Base-by-base conservation (phyloP, 2,329 filamentous ascomycete genomes). In the Lecanosticta acicola region DNA sequence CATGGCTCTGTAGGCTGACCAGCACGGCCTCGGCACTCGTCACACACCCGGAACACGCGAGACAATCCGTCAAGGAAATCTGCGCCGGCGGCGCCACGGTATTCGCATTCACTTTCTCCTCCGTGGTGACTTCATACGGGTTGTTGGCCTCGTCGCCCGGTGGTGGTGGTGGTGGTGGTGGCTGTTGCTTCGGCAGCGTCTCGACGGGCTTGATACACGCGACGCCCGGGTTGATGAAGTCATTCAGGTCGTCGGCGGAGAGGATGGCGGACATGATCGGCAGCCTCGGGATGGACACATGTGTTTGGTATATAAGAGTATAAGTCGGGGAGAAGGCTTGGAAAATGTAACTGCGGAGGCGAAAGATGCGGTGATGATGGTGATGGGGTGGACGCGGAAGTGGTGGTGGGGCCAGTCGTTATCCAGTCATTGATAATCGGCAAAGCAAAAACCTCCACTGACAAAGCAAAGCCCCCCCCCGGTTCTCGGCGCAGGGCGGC, bases 121-220 rank as follows among this genome's bases (percentile, higher is more conserved):
- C 93, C 58, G 91, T 90, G 45, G 91, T 90, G 54, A 97, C 90
- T 79, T 97, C 89, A 69, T 90, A 85, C 4, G 74, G 66, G 53
- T 80, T 76, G 21, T 46, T 54, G 35, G 42, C 34, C 2, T 55
- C 53, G 21, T n/a, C n/a, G n/a, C n/a, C n/a, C n/a, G n/a, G n/a
- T n/a, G n/a, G n/a, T n/a, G n/a, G n/a, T n/a, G n/a, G n/a, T n/a
- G n/a, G n/a, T 71, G 8, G 24, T 16, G 16, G 68, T 41, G 78
- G 68, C 26, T 78, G 70, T 54, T 78, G 75, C 40, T 76, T 69
- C 2, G 93, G 91, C 11, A 98, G 79, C 2, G 88, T 94, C 68
- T 98, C 93, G 65, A 98, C 78, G 20, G 93, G 93, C 64, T 98
- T 97, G 69, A 98, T 97, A 71, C 93, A 98, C 53, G 93, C 93